Conservation (phyloP, 192 early-diverging fungal genomes). For the Backusella psychrophila region DNA sequence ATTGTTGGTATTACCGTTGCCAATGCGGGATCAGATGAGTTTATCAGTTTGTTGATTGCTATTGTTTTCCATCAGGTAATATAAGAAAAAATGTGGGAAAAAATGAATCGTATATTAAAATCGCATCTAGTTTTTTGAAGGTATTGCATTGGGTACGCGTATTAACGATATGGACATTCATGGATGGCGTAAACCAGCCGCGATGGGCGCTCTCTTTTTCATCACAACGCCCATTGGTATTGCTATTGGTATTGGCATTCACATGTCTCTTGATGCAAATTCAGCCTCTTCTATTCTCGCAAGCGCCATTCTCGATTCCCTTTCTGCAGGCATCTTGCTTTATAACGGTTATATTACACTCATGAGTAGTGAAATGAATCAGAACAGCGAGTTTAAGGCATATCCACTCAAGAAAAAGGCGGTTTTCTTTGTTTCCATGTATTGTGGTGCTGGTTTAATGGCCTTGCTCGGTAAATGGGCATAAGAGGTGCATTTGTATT, state of each 20-base stretch:
- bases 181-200: conserved; percentile 41
- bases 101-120: no score
- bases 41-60: conserved; percentile 60
- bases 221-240: conserved; percentile 83
- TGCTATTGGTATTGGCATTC: conserved; percentile 75
- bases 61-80: conserved; percentile 71
- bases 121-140: conserved; percentile 40
- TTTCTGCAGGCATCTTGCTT: conserved; percentile 81
- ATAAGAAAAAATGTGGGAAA: neutral
- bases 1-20: conserved; percentile 76
- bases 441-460: conserved; percentile 74
- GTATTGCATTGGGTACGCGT: conserved; percentile 73
- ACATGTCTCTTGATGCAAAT: conserved; percentile 54
- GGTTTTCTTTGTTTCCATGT: conserved; percentile 58
- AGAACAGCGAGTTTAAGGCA: conserved; percentile 46
- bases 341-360: conserved; percentile 77
- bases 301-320: conserved; percentile 75
- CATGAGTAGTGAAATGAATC: conserved; percentile 67
- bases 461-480: conserved; percentile 65
- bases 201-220: conserved; percentile 60
- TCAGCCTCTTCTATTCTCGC: conserved; percentile 53
- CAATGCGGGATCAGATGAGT: conserved; percentile 52
- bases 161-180: conserved; percentile 52
- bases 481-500: neutral
- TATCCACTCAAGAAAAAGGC: conserved; percentile 31